Evolutionary conservation across 495 filamentous ascomycete genomes (phyloP).

Genomic region (Neurospora tetrasperma): DNA sequence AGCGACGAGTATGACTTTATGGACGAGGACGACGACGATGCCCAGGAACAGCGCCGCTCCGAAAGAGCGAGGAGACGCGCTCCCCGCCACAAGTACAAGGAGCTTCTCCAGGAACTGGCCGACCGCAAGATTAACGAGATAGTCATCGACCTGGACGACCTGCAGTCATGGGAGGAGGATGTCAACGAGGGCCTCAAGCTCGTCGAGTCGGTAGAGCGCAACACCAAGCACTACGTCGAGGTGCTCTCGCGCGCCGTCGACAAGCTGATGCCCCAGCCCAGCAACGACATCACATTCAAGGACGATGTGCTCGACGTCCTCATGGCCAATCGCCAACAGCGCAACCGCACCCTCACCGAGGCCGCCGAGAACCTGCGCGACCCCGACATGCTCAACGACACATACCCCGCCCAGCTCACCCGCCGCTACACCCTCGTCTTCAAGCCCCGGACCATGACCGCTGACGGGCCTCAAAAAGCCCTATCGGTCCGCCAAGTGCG

Average conservation of each 20-base stretch:
- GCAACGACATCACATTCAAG: slow-evolving; percentile 76
- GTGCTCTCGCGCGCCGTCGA: slow-evolving; percentile 83
- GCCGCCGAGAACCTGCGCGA: slow-evolving; percentile 60
- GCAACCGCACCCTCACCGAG: slow-evolving; percentile 65
- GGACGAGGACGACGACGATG: slow-evolving; percentile 70
- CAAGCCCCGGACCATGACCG: slow-evolving; percentile 71
- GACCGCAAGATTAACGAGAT: slow-evolving; percentile 66
- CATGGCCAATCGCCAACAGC: slow-evolving; percentile 78
- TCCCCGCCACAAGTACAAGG: slow-evolving; percentile 80
- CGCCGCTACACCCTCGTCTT: slow-evolving; percentile 92
- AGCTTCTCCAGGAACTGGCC: slow-evolving; percentile 77
- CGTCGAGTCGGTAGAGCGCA: slow-evolving; percentile 74
- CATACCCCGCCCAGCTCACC: slow-evolving; percentile 86
- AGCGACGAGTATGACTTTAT: slow-evolving; percentile 94
- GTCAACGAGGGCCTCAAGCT: slow-evolving; percentile 63
- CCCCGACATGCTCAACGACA: slow-evolving; percentile 42
- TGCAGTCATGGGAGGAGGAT: slow-evolving; percentile 62
- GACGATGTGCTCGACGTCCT: slow-evolving; percentile 96
- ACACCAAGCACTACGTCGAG: slow-evolving; percentile 93
- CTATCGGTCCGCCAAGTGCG: slow-evolving; percentile 86
- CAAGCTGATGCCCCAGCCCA: slow-evolving; percentile 70
- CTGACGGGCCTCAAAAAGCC: slow-evolving; percentile 66
- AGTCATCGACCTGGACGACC: slow-evolving; percentile 80
- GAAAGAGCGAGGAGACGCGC: slow-evolving; percentile 34
- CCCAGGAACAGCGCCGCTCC: slow-evolving; percentile 35